Percentiles rank a stretch among this genome's conserved stretches.
These are phyloP conservation scores for Dictyophora rubrovolvata DNA, from an alignment of 768 basidiomycete species.

Conservation along the genomic window DNA sequence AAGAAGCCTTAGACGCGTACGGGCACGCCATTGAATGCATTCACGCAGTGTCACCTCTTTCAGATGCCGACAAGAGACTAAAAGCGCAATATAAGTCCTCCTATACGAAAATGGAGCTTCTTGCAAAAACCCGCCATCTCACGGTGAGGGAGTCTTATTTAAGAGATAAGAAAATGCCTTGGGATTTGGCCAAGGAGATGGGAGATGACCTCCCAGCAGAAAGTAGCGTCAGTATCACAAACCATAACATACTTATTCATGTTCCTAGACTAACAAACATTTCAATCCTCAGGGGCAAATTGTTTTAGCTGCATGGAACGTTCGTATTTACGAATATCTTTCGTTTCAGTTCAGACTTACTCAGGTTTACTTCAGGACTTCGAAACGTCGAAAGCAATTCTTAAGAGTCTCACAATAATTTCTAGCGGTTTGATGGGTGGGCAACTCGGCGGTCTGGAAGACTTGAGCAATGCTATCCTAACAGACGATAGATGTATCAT, in stretches of 20 bases:
- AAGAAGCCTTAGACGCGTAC: constrained; percentile 6
- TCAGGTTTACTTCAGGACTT: constrained; percentile 12
- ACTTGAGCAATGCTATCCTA: constrained; percentile 29
- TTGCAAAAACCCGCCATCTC: neutral
- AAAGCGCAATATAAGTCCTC: constrained; percentile 25
- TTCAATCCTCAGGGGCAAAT: constrained; percentile 15
- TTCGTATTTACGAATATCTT: neutral
- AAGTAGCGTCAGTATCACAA: constrained; percentile 8
- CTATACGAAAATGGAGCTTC: constrained; percentile 16
- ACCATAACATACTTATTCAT: too few relatives aligned
- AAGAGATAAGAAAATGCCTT: constrained; percentile 12
- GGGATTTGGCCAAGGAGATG: constrained; percentile 15
- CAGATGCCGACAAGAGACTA: constrained; percentile 23
- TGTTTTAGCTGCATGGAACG: constrained; percentile 13
- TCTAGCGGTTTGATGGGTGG: neutral
- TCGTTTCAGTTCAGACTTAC: too few relatives aligned
- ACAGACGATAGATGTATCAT: constrained; percentile 32
- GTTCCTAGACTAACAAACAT: too few relatives aligned
- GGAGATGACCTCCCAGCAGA: neutral
- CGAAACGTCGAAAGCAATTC: constrained; percentile 8
- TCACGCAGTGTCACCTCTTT: constrained; percentile 21
- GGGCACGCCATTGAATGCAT: constrained; percentile 13
- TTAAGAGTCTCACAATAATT: constrained; percentile 7
- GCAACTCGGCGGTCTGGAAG: neutral
- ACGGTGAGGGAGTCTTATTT: neutral